Conservation (phyloP, 257 asterid species). For the Linaria vulgaris region DNA sequence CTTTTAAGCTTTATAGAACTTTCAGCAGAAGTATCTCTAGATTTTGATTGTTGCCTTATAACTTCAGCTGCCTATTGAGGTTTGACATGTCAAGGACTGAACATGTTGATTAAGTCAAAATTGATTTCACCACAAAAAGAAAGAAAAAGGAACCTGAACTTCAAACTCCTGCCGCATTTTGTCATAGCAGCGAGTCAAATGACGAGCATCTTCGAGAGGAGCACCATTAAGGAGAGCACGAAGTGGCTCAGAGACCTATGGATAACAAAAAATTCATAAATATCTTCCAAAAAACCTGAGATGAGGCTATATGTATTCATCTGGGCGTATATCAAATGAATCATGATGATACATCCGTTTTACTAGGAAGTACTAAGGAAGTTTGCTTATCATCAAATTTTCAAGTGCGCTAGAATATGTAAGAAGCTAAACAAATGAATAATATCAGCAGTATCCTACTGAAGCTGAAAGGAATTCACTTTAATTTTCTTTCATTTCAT, state of each 20-base stretch:
- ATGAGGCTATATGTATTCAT: not conserved
- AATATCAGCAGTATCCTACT: no score
- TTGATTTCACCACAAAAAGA: conserved; percentile 11
- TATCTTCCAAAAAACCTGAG: not conserved
- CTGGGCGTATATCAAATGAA: no score
- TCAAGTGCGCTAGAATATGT: no score
- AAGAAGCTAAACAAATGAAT: no score
- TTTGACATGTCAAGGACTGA: conserved; percentile 18
- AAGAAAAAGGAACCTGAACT: conserved; percentile 57
- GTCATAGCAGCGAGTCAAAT: conserved; percentile 77
- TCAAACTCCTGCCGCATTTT: conserved; percentile 86
- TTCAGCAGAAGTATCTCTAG: conserved; percentile 77
- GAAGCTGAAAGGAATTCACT: no score
- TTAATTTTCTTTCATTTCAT: no score
- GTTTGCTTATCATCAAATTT: no score
- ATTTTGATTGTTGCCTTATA: conserved; percentile 77
- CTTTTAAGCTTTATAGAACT: conserved; percentile 62
- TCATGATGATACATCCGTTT: no score
- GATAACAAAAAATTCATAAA: conserved; percentile 7
- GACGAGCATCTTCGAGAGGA: conserved; percentile 98
- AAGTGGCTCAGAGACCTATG: conserved; percentile 82
- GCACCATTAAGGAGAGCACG: conserved; percentile 68
- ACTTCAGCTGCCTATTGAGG: conserved; percentile 75
- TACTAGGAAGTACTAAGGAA: no score
- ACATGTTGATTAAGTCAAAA: conserved; percentile 9